These are phyloP conservation scores for Ceratobasidium sp. DNA, from an alignment of 1,284 basidiomycete genomes.

Conservation along the genomic window DNA sequence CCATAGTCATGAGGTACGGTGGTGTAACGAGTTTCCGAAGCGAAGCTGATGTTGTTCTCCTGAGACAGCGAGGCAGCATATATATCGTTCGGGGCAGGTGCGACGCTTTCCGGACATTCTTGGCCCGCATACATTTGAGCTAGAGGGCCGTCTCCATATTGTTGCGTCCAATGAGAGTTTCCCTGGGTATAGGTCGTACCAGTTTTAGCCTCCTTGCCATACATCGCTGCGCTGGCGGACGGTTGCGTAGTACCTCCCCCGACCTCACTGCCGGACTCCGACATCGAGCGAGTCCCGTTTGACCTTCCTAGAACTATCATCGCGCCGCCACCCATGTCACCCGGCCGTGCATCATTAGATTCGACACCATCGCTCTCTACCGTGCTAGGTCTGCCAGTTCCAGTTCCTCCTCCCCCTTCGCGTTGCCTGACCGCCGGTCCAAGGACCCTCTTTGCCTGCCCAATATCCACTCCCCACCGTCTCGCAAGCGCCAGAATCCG, in stretches of 20 bases:
- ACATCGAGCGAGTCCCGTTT: no score
- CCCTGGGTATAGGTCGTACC: no score
- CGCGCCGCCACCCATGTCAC: no score
- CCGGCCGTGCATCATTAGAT: no score
- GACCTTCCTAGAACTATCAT: no score
- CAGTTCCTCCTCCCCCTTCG: neutral
- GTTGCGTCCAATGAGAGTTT: neutral
- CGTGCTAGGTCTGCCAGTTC: neutral
- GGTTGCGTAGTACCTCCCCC: neutral
- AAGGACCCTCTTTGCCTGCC: neutral
- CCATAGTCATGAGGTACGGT: no score
- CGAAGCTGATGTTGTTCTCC: neutral
- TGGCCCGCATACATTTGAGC: conserved; percentile 7
- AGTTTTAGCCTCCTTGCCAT: no score
- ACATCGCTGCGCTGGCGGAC: neutral
- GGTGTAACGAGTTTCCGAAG: no score
- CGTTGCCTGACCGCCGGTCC: neutral
- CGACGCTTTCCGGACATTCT: neutral
- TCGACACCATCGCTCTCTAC: no score
- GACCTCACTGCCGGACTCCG: no score
- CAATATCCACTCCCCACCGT: conserved; percentile 28
- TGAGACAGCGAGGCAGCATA: neutral
- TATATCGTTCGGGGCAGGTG: no score
- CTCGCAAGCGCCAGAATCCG: conserved; percentile 22
- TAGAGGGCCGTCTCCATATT: neutral